These are phyloP conservation scores for Acanthamoeba healyi DNA, from an alignment of 208 protist genomes.

Conservation along the genomic window DNA sequence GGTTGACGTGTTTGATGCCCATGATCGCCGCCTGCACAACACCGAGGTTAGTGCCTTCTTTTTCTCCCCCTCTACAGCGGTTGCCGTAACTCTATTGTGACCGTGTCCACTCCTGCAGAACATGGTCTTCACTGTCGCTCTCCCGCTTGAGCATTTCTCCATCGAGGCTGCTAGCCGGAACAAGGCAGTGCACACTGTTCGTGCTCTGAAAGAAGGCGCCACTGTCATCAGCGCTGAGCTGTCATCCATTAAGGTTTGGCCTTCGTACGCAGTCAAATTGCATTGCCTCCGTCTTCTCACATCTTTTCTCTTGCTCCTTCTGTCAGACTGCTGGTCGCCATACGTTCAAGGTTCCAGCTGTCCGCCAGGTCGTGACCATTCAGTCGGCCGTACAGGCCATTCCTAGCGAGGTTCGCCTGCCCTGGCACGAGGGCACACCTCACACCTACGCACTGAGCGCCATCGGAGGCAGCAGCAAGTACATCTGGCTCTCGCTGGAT, in stretches of 20 bases:
- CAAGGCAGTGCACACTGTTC: conserved; percentile 11
- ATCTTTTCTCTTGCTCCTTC: background rate
- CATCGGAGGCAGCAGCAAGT: conserved; percentile 65
- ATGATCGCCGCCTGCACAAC: conserved; percentile 57
- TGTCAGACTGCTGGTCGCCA: background rate
- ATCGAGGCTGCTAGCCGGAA: conserved; percentile 18
- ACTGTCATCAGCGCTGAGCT: conserved; percentile 31
- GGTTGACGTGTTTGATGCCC: conserved; percentile 65
- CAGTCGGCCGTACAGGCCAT: conserved; percentile 20
- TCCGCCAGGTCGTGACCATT: conserved; percentile 29
- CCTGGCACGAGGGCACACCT: background rate
- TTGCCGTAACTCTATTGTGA: too few species aligned
- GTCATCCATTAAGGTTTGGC: conserved; percentile 29
- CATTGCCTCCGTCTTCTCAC: background rate
- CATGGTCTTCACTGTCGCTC: conserved; percentile 44
- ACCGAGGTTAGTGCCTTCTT: conserved; percentile 14
- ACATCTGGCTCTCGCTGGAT: conserved; percentile 62
- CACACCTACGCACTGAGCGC: conserved; percentile 42
- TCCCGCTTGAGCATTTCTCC: conserved; percentile 27
- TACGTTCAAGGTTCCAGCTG: conserved; percentile 39
- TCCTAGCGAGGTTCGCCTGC: conserved; percentile 25
- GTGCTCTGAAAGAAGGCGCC: conserved; percentile 36
- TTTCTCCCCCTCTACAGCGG: background rate
- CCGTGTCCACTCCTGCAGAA: background rate
- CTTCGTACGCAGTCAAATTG: background rate